phyloP scores from a whole-genome alignment of 73 alveolate genomes.

The Stentor coeruleus region DNA sequence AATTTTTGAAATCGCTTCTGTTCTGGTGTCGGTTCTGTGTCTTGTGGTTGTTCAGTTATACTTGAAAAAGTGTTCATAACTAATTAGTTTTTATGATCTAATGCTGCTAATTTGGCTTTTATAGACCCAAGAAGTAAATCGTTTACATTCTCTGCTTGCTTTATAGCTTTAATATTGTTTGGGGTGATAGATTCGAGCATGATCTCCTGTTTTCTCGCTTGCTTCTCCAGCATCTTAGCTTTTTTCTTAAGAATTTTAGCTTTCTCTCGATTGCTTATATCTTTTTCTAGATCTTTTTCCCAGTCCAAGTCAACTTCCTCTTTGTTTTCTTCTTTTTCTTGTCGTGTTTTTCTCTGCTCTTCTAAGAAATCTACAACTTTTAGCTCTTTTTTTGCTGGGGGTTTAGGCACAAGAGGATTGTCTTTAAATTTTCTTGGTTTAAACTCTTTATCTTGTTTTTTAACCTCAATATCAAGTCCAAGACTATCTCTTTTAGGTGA shows the following conservation, averaged over 20 bases:
- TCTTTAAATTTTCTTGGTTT: not conserved
- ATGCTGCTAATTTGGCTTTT: constrained; percentile 14
- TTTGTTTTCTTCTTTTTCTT: not conserved
- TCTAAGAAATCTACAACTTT: not conserved
- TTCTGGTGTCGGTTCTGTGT: not conserved
- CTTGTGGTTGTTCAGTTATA: no score
- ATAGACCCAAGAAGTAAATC: not conserved
- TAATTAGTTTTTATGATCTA: no score
- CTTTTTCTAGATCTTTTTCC: constrained; percentile 8
- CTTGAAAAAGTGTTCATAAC: no score
- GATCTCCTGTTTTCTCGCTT: constrained; percentile 11
- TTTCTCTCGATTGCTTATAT: not conserved
- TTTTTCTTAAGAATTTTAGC: not conserved
- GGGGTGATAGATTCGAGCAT: not conserved
- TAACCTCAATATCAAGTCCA: not conserved
- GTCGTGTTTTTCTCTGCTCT: not conserved
- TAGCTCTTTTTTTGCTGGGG: not conserved
- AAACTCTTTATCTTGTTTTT: not conserved
- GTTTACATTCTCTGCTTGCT: not conserved
- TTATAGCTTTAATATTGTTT: not conserved
- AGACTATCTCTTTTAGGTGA: not conserved
- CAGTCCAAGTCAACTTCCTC: not conserved
- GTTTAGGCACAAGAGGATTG: not conserved
- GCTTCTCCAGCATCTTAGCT: constrained; percentile 7
- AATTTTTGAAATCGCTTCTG: not conserved